Evolutionary conservation across 345 rosid genomes (phyloP), one percentile per base, ranked within the genome.

Genomic region (Euphorbia tirucalli): DNA sequence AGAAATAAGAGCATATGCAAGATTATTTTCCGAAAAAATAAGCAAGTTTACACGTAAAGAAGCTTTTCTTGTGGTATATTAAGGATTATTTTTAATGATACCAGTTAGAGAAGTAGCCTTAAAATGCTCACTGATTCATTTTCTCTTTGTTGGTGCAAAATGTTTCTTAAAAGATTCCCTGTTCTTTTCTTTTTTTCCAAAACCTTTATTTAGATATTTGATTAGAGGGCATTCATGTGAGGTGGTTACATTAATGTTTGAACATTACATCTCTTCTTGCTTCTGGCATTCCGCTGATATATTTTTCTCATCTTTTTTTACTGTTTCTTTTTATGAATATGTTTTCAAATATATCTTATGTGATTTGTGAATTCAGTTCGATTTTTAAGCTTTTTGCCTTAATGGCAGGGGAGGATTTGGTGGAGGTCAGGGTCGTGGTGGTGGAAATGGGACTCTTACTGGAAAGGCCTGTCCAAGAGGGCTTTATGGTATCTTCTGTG

Each of bases 401-500:
- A 30, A 73, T 69, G 72, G 74, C 87, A 93, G 97, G 58, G 98
- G 98, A 80, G 98, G 97, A 63, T 73, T 75, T 65, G 89, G 98
- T 64, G 81, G 76, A 71, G 89, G 83, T 67, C 82, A 73, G 71
- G 97, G 92, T 66, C 85, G 50, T 82, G 41, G 83, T 70, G 98
- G 98, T 61, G 92, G 70, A 75, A 78, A 81, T 52, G 98, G 97
- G 35, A 88, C 96, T 66, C 81, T 89, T 66, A 93, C 98, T 11
- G 98, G 98, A 73, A 93, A 82, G 79, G 85, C 89, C 59, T 93
- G 98, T 78, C 97, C 98, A 9, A 79, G 80, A 75, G 98, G 98
- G 31, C 97, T 93, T 58, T 85, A 85, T 83, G 98, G 98, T 24
- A 79, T 87, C 71, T 93, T 85, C 74, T 93, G 98, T 68, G 83